Percentiles rank a stretch among this genome's conserved stretches.
These are phyloP conservation scores for Pelargonium exstipulatum DNA, from an alignment of 441 rosid species.

Conservation along the genomic window DNA sequence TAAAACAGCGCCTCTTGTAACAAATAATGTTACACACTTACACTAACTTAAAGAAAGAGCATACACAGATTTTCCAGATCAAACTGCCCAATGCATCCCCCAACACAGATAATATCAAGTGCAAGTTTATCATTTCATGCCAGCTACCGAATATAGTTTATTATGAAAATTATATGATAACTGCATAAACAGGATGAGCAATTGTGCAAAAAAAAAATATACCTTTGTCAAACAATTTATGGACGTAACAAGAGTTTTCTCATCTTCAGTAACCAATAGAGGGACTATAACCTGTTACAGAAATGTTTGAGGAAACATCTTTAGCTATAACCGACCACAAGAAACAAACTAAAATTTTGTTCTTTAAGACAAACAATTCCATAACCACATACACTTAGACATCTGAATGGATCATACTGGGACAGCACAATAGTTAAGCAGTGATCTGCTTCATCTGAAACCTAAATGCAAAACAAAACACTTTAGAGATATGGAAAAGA, in stretches of 20 bases:
- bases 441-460: conserved; percentile 78
- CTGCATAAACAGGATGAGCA: neutral
- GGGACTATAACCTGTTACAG: conserved; percentile 76
- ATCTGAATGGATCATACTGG: conserved; percentile 87
- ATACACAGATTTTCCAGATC: neutral
- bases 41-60: neutral
- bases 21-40: neutral
- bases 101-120: neutral
- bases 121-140: neutral
- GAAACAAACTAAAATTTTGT: neutral
- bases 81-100: neutral
- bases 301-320: conserved; percentile 19
- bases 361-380: conserved; percentile 13
- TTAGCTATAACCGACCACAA: neutral
- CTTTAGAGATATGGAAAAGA: conserved; percentile 20
- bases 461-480: conserved; percentile 36
- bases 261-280: conserved; percentile 83
- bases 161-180: neutral
- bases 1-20: neutral
- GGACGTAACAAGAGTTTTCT: conserved; percentile 86
- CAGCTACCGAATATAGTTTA: neutral
- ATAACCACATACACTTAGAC: conserved; percentile 69
- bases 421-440: conserved; percentile 71
- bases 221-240: conserved; percentile 95
- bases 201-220: conserved; percentile 14